Conservation (phyloP, 345 rosid genomes). For the Salix viminalis region DNA sequence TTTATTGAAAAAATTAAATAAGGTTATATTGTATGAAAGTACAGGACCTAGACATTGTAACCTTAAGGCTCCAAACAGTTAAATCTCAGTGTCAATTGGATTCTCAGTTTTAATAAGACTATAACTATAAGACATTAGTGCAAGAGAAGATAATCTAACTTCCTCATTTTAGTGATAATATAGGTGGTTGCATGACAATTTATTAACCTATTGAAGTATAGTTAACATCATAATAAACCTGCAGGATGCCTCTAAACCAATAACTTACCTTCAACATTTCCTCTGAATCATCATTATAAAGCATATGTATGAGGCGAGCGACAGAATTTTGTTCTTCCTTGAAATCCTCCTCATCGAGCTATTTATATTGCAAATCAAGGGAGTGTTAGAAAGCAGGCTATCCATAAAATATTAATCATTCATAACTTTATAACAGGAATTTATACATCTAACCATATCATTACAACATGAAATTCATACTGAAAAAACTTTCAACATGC, state of each 20-base stretch:
- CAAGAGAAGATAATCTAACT: not conserved
- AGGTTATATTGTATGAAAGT: not conserved
- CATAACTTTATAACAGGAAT: not conserved
- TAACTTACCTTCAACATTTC: conserved; percentile 89
- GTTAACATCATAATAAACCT: not conserved
- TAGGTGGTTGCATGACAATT: not conserved
- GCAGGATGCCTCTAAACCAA: not conserved
- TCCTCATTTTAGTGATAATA: not conserved
- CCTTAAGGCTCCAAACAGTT: not conserved
- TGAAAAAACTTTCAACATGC: conserved; percentile 1
- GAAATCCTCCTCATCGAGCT: conserved; percentile 95
- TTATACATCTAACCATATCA: not conserved
- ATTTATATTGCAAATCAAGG: not conserved
- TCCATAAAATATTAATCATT: conserved; percentile 1
- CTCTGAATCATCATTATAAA: conserved; percentile 73
- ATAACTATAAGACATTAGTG: not conserved
- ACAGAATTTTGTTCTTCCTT: conserved; percentile 95
- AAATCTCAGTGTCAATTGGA: not conserved
- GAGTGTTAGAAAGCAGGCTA: not conserved
- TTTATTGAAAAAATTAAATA: not conserved
- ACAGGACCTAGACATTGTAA: not conserved
- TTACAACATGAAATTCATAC: not conserved
- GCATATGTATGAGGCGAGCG: conserved; percentile 86
- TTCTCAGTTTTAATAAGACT: not conserved
- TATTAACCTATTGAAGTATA: not conserved